Base-by-base conservation (phyloP, 2,329 filamentous ascomycete species). In the Talaromyces verruculosus region DNA sequence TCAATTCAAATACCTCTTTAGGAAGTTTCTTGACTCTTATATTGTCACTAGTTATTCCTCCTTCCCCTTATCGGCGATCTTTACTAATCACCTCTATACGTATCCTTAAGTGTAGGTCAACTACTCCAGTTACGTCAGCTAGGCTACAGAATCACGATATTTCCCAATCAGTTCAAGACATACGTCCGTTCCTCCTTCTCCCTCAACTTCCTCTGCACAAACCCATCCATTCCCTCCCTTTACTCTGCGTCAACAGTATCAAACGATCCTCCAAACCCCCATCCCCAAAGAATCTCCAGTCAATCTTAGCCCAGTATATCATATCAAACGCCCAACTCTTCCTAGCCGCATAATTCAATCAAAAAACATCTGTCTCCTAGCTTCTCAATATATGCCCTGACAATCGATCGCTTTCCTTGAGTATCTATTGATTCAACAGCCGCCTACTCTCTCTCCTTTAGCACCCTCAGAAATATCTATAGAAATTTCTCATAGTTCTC, bases 401-500 rank as follows among this genome's bases (percentile, higher is more conserved):
- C 11, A 72, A 68, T 15, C 67, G 49, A 60, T 64, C 61, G 5
- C 13, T 47, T 25, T 64, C 61, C 8, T n/a, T 61, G 39, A 70
- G 61, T 1, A 53, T 47, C 3, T 61, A 45, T 1, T 53, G 49
- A 2, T 35, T 35, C 13, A 25, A 71, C 68, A 13, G 65, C 67
- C 0, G 25, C 33, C 7, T 69, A 49, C 58, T 72, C 69, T 25
- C 61, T 60, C 28, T 67, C 55, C 19, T 59, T 53, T 5, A 74
- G 53, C 19, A 53, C 57, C 39, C 65, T 37, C 28, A 73, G 49
- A 49, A 72, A 72, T 1, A 64, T 66, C 10, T 61, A 45, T 33
- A 71, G 51, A 6, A 66, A 64, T 47, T 80, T 5, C 73, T 66
- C 10, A 73, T 82, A 71, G 13, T 82, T 81, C 22, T 70, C 22